These are phyloP conservation scores for Myxozyma melibiosi DNA, from an alignment of 805 yeast genomes.

Conservation along the genomic window DNA sequence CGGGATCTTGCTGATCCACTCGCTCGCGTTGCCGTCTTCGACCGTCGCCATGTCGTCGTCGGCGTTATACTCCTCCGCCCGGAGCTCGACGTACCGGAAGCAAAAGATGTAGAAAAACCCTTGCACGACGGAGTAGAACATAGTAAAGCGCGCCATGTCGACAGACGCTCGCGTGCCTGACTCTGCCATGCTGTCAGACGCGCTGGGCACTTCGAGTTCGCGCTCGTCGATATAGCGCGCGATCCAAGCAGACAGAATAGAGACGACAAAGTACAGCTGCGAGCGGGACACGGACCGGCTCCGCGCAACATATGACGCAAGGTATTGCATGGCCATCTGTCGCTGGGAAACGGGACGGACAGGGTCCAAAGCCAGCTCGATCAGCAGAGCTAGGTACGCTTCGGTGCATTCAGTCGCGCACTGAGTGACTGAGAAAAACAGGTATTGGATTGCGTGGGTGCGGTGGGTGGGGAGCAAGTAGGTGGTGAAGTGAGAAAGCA, in stretches of 20 bases:
- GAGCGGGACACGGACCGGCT: constrained; percentile 69
- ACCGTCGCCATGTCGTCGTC: constrained; percentile 7
- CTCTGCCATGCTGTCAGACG: neutral
- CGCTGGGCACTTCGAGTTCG: constrained; percentile 68
- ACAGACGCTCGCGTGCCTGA: constrained; percentile 42
- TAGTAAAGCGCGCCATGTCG: constrained; percentile 81
- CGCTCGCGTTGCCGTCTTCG: constrained; percentile 33
- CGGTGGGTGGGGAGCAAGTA: constrained; percentile 90
- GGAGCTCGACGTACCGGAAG: constrained; percentile 70
- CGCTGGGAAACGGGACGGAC: constrained; percentile 71
- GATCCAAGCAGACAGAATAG: constrained; percentile 81
- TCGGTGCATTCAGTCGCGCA: constrained; percentile 81
- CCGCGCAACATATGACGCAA: constrained; percentile 87
- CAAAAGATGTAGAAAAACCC: constrained; percentile 89
- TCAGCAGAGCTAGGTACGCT: constrained; percentile 75
- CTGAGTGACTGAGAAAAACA: constrained; percentile 80
- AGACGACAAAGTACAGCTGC: constrained; percentile 80
- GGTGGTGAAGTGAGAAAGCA: constrained; percentile 74
- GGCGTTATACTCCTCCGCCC: constrained; percentile 41
- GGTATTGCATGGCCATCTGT: constrained; percentile 87
- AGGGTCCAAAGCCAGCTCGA: constrained; percentile 78
- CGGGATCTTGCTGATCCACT: constrained; percentile 82
- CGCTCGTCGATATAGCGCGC: constrained; percentile 79
- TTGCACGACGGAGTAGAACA: constrained; percentile 89
- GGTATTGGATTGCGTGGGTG: constrained; percentile 83